A percentile compares a stretch with the other conserved stretches of the same genome.
Conservation (phyloP, 2,329 filamentous ascomycete species). For the Cercospora brassicicola region DNA sequence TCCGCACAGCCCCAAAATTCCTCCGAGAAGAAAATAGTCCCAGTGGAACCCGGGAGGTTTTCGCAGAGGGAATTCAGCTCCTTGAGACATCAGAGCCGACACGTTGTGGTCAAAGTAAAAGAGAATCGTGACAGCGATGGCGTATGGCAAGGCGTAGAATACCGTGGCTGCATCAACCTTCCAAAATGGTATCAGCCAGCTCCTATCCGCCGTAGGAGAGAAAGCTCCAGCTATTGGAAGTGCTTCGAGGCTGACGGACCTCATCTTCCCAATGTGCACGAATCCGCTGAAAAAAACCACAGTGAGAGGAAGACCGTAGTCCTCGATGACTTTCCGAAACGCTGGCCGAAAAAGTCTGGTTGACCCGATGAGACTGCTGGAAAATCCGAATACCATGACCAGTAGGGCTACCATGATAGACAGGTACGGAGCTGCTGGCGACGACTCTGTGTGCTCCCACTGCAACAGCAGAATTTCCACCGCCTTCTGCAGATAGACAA, state of each 20-base stretch:
- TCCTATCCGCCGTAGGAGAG: not conserved
- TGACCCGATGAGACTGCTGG: not conserved
- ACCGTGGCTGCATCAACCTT: not conserved
- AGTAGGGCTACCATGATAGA: not conserved
- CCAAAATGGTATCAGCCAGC: not conserved
- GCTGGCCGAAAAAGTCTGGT: not conserved
- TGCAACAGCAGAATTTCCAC: not conserved
- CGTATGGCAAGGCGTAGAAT: not conserved
- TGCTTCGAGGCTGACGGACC: not conserved
- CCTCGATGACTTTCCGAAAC: not conserved
- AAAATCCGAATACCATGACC: not conserved
- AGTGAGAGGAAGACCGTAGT: not conserved
- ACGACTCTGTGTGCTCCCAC: not conserved
- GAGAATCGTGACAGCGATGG: not conserved
- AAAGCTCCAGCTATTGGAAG: not conserved
- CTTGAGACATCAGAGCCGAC: not conserved
- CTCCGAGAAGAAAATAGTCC: not conserved
- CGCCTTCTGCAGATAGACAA: not conserved
- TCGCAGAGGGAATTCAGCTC: not conserved
- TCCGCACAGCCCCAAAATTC: not conserved
- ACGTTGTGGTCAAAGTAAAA: not conserved
- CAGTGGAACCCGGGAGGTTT: not conserved
- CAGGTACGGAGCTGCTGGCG: not conserved
- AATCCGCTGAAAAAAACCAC: not conserved
- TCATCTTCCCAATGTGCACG: not conserved